These are phyloP conservation scores for Neurospora sp. DNA, from an alignment of 495 filamentous ascomycete species.

Conservation along the genomic window DNA sequence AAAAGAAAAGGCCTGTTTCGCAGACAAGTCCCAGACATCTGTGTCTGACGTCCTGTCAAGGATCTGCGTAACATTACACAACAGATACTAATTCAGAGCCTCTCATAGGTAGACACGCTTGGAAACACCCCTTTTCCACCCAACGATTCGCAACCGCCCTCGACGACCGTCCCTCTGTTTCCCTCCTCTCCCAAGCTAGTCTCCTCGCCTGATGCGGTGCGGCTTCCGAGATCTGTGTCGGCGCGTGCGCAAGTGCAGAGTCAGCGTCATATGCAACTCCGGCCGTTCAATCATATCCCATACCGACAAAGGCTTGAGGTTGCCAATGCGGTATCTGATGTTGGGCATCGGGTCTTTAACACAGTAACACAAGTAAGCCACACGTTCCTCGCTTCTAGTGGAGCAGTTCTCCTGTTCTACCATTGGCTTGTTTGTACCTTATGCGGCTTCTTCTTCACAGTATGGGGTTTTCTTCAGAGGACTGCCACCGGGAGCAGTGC, in stretches of 20 bases:
- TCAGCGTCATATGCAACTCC: not conserved
- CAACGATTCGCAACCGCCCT: not conserved
- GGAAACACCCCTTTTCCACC: not conserved
- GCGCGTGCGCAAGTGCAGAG: not conserved
- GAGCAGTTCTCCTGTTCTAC: not conserved
- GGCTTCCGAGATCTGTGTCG: not conserved
- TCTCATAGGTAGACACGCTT: not conserved
- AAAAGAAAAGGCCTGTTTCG: not conserved
- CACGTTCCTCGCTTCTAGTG: not conserved
- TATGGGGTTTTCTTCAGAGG: not conserved
- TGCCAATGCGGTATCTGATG: not conserved
- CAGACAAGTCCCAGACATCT: not conserved
- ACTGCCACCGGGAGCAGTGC: not conserved
- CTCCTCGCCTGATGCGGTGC: not conserved
- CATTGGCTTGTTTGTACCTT: not conserved
- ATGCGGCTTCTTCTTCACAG: not conserved
- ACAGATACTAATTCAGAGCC: not conserved
- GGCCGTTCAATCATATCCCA: not conserved
- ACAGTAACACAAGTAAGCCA: not conserved
- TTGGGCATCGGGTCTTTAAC: conserved; percentile 6
- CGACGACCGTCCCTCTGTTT: not conserved
- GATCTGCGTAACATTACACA: not conserved
- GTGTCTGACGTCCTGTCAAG: not conserved
- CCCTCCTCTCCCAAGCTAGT: not conserved
- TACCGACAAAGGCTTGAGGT: not conserved